Evolutionary conservation across 2,329 filamentous ascomycete species (phyloP).

Genomic region (Aureobasidium pullulans): DNA sequence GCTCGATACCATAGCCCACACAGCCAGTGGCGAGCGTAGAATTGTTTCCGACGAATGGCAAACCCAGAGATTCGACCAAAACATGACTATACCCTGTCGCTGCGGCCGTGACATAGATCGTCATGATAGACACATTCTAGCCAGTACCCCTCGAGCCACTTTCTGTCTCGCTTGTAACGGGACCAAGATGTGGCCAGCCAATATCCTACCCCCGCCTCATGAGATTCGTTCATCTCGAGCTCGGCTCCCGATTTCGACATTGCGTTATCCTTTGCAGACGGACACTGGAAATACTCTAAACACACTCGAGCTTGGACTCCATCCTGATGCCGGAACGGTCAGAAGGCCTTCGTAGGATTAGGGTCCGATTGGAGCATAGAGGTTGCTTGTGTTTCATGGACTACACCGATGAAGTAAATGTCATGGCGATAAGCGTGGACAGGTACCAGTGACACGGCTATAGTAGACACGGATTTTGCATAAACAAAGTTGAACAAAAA

Average conservation of each 20-base stretch:
- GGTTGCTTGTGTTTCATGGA: too few species aligned
- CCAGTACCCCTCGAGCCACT: not conserved
- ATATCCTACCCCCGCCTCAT: not conserved
- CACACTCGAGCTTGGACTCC: too few species aligned
- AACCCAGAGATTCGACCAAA: not conserved
- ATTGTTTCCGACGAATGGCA: not conserved
- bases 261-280: not conserved
- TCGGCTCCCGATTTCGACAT: not conserved
- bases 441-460: too few species aligned
- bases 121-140: not conserved
- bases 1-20: not conserved
- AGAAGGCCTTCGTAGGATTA: too few species aligned
- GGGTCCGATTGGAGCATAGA: too few species aligned
- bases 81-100: not conserved
- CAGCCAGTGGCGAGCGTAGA: not conserved
- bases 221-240: not conserved
- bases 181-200: not conserved
- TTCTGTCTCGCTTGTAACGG: not conserved
- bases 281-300: too few species aligned
- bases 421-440: too few species aligned
- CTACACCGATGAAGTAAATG: too few species aligned
- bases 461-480: too few species aligned
- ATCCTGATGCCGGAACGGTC: too few species aligned
- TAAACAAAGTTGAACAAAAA: too few species aligned
- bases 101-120: not conserved